Percentiles rank a stretch among this genome's conserved stretches.
Evolutionary conservation across 345 rosid species (phyloP).

Genomic region (Raphanus raphanistrum): DNA sequence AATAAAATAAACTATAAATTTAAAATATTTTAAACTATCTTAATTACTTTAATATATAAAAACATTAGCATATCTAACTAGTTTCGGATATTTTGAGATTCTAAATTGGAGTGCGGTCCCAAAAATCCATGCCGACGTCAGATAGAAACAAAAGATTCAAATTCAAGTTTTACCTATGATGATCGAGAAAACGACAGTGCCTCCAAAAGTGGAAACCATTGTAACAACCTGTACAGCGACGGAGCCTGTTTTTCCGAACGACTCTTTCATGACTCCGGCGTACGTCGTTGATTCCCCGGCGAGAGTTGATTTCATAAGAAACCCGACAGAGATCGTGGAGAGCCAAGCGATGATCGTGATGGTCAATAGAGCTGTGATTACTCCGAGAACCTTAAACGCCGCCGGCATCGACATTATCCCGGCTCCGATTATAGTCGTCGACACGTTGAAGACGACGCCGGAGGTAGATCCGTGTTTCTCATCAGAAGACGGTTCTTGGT

Average conservation of each 20-base stretch:
- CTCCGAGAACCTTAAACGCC: conserved; percentile 81
- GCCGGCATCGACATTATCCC: conserved; percentile 98
- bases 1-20: not conserved
- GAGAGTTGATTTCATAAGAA: conserved; percentile 63
- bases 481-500: conserved; percentile 14
- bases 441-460: conserved; percentile 83
- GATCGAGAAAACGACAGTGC: conserved; percentile 62
- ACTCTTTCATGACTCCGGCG: conserved; percentile 84
- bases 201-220: conserved; percentile 74
- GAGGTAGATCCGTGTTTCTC: conserved; percentile 45
- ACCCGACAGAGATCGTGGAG: conserved; percentile 62
- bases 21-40: not conserved
- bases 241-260: conserved; percentile 70
- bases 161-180: conserved; percentile 48
- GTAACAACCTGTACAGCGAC: conserved; percentile 62
- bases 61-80: too few species aligned
- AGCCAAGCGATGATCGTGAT: conserved; percentile 65
- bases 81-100: too few species aligned
- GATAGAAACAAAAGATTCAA: not conserved
- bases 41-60: too few species aligned
- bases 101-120: not conserved
- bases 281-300: conserved; percentile 63
- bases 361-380: conserved; percentile 64
- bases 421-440: conserved; percentile 81
- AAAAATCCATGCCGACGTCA: not conserved